These are phyloP conservation scores for Sporothrix protearum DNA, from an alignment of 2,329 filamentous ascomycete genomes.

Conservation along the genomic window DNA sequence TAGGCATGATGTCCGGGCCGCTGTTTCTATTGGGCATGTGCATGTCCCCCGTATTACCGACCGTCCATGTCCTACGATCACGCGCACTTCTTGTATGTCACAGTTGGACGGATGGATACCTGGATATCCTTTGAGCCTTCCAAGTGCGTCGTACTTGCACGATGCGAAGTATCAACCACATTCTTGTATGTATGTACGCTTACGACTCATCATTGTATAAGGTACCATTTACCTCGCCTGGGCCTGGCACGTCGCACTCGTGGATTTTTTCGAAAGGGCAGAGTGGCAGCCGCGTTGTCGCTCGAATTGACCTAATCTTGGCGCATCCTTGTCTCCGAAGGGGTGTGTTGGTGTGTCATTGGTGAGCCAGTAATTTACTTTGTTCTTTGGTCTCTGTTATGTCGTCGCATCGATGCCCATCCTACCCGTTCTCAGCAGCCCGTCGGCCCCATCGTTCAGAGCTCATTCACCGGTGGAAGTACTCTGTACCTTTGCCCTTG, in stretches of 20 bases:
- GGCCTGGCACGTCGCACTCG: slow-evolving; percentile 14
- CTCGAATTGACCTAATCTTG: not conserved
- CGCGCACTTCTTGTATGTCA: too few species aligned
- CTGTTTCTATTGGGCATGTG: not conserved
- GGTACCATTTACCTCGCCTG: too few species aligned
- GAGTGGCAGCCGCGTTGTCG: not conserved
- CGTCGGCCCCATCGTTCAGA: not conserved
- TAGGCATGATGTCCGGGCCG: not conserved
- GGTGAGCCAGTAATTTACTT: slow-evolving; percentile 5
- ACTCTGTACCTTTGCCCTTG: not conserved
- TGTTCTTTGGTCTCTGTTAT: not conserved
- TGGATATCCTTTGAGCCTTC: not conserved
- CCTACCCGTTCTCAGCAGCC: not conserved
- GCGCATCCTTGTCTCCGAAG: slow-evolving; percentile 25
- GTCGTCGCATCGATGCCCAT: not conserved
- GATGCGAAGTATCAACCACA: too few species aligned
- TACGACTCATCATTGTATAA: too few species aligned
- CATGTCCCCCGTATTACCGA: not conserved
- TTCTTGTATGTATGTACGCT: too few species aligned
- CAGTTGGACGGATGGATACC: not conserved
- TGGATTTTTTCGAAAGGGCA: slow-evolving; percentile 3
- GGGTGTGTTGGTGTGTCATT: slow-evolving; percentile 15
- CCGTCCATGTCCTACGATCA: too few species aligned
- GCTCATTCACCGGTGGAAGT: slow-evolving; percentile 3
- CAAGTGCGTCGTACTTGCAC: not conserved